A percentile compares a stretch with the other conserved stretches of the same genome.
These are phyloP conservation scores for Blastobotrys illinoisensis DNA, from an alignment of 1,139 yeast species.

Conservation along the genomic window DNA sequence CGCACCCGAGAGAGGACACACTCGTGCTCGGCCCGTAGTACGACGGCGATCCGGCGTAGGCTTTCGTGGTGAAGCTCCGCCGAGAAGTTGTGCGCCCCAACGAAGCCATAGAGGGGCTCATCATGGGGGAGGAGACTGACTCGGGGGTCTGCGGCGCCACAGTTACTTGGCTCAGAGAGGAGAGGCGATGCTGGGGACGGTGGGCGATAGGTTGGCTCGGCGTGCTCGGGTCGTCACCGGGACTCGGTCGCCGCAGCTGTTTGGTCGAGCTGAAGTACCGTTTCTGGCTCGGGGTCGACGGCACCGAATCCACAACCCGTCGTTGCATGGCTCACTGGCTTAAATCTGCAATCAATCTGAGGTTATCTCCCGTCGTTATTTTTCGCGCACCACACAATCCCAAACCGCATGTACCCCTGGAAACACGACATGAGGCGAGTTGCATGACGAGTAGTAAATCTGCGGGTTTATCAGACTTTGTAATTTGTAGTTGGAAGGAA, in stretches of 20 bases:
- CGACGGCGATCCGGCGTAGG: slow-evolving; percentile 9
- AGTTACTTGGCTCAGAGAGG: slow-evolving; percentile 14
- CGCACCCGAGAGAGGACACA: slow-evolving; percentile 25
- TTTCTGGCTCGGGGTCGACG: slow-evolving; percentile 1
- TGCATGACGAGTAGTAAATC: too few relatives aligned
- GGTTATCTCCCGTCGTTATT: slow-evolving; percentile 1
- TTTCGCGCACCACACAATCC: background rate
- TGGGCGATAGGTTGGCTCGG: background rate
- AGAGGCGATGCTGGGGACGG: slow-evolving; percentile 6
- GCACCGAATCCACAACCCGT: slow-evolving; percentile 1
- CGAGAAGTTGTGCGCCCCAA: background rate
- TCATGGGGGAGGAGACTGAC: background rate
- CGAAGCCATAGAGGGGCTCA: slow-evolving; percentile 8
- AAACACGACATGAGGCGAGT: background rate
- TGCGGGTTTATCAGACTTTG: too few relatives aligned
- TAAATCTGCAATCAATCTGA: background rate
- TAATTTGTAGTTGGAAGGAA: too few relatives aligned
- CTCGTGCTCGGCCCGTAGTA: slow-evolving; percentile 25
- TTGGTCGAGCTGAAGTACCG: background rate
- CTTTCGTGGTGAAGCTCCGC: background rate
- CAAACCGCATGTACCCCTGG: background rate
- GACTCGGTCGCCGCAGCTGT: background rate
- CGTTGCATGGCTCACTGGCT: background rate
- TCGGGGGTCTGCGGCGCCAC: slow-evolving; percentile 21
- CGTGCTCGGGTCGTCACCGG: background rate